A percentile compares a stretch with the other conserved stretches of the same genome.
phyloP scores from a whole-genome alignment of 1,284 basidiomycete genomes.

The Fomitopsis schrenkii region DNA sequence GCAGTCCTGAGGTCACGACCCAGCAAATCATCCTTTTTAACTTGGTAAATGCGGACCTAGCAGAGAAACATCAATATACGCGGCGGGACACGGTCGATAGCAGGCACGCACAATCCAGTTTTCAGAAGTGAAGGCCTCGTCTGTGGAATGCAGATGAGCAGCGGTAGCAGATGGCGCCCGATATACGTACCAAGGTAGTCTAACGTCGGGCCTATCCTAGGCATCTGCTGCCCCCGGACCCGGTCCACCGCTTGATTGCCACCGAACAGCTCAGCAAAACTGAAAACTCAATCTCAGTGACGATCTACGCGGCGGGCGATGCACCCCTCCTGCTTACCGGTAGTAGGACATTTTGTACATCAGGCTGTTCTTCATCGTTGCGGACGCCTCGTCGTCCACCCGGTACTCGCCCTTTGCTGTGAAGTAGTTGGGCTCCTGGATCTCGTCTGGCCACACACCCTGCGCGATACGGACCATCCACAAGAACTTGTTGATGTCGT shows the following conservation, averaged over 20 bases:
- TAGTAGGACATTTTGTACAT: slow-evolving; percentile 99
- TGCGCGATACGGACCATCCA: slow-evolving; percentile 99
- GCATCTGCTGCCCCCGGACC: slow-evolving; percentile 80
- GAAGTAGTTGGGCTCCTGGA: slow-evolving; percentile 94
- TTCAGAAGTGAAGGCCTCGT: slow-evolving; percentile 96
- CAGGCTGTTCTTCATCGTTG: slow-evolving; percentile 92
- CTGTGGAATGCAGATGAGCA: slow-evolving; percentile 35
- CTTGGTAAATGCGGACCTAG: slow-evolving; percentile 90
- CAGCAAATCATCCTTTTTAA: slow-evolving; percentile 91
- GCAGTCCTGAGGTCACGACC: slow-evolving; percentile 87
- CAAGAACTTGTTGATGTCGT: slow-evolving; percentile 99
- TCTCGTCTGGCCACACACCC: slow-evolving; percentile 98
- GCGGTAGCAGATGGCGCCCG: slow-evolving; percentile 8
- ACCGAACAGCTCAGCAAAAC: slow-evolving; percentile 86
- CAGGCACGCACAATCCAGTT: slow-evolving; percentile 85
- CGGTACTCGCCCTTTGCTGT: slow-evolving; percentile 92
- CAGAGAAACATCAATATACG: slow-evolving; percentile 1
- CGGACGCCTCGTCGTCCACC: slow-evolving; percentile 83
- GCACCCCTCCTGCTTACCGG: slow-evolving; percentile 45
- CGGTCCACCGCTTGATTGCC: slow-evolving; percentile 73
- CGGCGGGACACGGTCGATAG: neutral
- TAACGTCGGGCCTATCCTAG: slow-evolving; percentile 72
- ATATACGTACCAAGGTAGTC: slow-evolving; percentile 75
- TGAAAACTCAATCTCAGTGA: slow-evolving; percentile 27
- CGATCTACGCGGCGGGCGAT: slow-evolving; percentile 2